Evolutionary conservation across 192 early-diverging fungal species (phyloP), one percentile per base, ranked within the genome.

Genomic region (Jimgerdemannia flammicorona): DNA sequence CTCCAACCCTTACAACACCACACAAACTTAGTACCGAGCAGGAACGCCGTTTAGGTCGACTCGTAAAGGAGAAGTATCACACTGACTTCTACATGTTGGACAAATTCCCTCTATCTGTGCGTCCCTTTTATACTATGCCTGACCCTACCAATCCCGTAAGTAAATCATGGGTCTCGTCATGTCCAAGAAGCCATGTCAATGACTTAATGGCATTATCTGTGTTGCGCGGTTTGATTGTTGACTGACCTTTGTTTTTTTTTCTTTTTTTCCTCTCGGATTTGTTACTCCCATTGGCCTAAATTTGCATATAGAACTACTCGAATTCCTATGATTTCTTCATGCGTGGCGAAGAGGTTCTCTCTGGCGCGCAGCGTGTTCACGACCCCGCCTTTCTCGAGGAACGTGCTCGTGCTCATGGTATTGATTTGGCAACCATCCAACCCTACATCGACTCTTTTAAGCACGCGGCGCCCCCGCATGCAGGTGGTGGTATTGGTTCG

Each of bases 251-350:
- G 9, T 80, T 83, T 41, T 71, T 10, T 18, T 63, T n/a, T 87
- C 2, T 83, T 42, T 17, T 4, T 29, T 29, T n/a, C n/a, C n/a
- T n/a, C n/a, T n/a, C n/a, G n/a, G n/a, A n/a, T n/a, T n/a, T n/a
- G n/a, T n/a, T n/a, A n/a, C 49, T 11, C 49, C 6, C 11, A 54
- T 78, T 65, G 20, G 20, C 70, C 11, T 64, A 4, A 49, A 49
- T 40, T 59, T 69, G 17, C 77, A 7, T 7, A 54, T 7, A 91
- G 83, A 87, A 87, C 70, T 99, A 98, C 88, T 96, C 95, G 79
- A 99, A 99, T 93, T 98, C 96, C 43, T 99, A 97, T 83, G 98
- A 99, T 87, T 97, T 99, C 84, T 99, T 99, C 85, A 94, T 99
- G 86, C 92, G 98, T 75, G 97, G 97, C 63, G 95, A 99, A 82